Conservation (phyloP, 805 yeast species). For the Suhomyces pyralidae region DNA sequence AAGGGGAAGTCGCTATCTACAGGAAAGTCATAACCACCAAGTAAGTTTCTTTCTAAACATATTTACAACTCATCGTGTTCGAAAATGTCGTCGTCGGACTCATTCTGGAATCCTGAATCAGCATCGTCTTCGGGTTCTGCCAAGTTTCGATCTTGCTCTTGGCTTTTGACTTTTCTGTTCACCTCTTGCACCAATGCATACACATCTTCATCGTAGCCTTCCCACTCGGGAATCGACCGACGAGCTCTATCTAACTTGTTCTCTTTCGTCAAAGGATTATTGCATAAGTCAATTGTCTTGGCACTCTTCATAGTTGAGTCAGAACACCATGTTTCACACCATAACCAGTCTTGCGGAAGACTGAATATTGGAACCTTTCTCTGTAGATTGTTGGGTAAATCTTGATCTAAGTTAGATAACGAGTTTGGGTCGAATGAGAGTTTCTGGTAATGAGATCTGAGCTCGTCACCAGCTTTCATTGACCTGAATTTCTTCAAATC, state of each 20-base stretch:
- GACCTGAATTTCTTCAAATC: conserved; percentile 68
- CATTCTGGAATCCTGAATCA: not conserved
- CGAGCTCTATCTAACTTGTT: conserved; percentile 72
- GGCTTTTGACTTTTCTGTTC: not conserved
- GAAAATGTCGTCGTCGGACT: conserved; percentile 9
- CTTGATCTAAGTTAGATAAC: conserved; percentile 83
- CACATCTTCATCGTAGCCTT: conserved; percentile 57
- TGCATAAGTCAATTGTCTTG: conserved; percentile 78
- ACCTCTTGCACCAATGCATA: conserved; percentile 17
- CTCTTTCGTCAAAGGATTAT: conserved; percentile 79
- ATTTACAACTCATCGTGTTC: conserved; percentile 11
- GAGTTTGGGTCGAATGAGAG: conserved; percentile 78
- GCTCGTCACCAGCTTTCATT: conserved; percentile 68
- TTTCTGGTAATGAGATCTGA: conserved; percentile 82
- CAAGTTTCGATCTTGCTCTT: not conserved
- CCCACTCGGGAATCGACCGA: conserved; percentile 80
- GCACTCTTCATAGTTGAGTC: conserved; percentile 60
- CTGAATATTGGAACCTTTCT: conserved; percentile 61
- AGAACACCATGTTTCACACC: conserved; percentile 94
- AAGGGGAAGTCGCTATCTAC: not conserved
- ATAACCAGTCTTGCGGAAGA: conserved; percentile 79
- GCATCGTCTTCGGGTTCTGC: conserved; percentile 3
- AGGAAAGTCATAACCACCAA: not conserved
- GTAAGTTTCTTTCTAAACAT: not conserved
- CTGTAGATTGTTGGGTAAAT: conserved; percentile 88